Evolutionary conservation across 164 flowering plant species (phyloP), one percentile per base, ranked within the genome.

Genomic region (Buxus sempervirens): DNA sequence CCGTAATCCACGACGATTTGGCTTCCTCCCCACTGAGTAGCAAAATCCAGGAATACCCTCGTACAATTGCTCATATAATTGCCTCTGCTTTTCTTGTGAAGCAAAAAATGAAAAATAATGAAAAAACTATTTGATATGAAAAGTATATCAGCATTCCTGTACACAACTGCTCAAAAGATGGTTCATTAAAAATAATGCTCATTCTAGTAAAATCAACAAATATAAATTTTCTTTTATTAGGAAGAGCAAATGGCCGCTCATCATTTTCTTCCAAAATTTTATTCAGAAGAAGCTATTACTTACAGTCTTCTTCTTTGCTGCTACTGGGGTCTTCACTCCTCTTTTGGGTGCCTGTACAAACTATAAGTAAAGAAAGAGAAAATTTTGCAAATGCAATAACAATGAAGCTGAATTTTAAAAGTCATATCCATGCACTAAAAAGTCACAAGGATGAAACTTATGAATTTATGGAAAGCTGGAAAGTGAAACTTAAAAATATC

Each of bases 281-380:
- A 45, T 15, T 45, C 51, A 45, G 13, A 45, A 45, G 51, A 45
- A 15, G 64, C 5, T 7, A 15, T 28, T 65, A 51, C 72, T 70
- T 74, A 81, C 80, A 2, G 73, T 49, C 71, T 78, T 78, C 74
- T 84, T 84, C 80, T 84, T 84, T 4, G 81, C 72, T 22, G 78
- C 75, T 18, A 70, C 81, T 3, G 81, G 70, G 21, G 71, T 70
- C 76, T 78, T 81, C 26, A 61, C 87, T 32, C 87, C 85, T 68
- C 70, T 77, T 59, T 82, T 84, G 36, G 87, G 87, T 26, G 83
- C 85, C 85, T 83, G 75, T 16, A 28, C 21, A 49, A 76, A 41
- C 56, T 19, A 55, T 7, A 0, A 62, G 9, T 36, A 22, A 62
- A 62, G 20, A 62, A 19, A 57, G 22, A 21, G 21, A 23, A 23